Percentiles rank a stretch among this genome's conserved stretches.
These are phyloP conservation scores for Acacia concinna DNA, from an alignment of 331 rosid genomes.

Conservation along the genomic window DNA sequence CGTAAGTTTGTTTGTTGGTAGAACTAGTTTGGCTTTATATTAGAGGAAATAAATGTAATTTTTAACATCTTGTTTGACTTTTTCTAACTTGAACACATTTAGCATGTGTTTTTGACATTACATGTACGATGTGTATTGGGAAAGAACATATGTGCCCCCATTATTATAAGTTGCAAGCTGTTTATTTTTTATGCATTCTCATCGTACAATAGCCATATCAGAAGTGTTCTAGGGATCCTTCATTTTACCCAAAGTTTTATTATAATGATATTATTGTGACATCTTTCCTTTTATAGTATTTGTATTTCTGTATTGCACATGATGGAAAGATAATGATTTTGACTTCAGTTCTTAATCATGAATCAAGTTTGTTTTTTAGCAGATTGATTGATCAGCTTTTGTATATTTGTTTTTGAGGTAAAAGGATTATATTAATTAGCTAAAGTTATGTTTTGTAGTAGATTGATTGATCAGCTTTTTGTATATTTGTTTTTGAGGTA, in stretches of 20 bases:
- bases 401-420: background rate
- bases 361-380: background rate
- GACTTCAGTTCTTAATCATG: background rate
- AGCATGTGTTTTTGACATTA: background rate
- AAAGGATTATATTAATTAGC: background rate
- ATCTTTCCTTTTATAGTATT: background rate
- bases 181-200: background rate
- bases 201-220: background rate
- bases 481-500: background rate
- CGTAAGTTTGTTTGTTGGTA: conserved; percentile 10
- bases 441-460: conserved; percentile 2
- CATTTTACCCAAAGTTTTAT: background rate
- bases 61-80: conserved; percentile 7
- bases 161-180: background rate
- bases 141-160: background rate
- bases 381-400: conserved; percentile 1
- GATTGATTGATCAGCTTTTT: background rate
- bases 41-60: background rate
- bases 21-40: conserved; percentile 1
- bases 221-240: conserved; percentile 1
- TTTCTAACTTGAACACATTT: background rate
- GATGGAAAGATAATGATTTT: background rate
- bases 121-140: conserved; percentile 3
- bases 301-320: background rate
- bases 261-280: background rate